Evolutionary conservation across 177 flowering plant genomes (phyloP).

Genomic region (Vitis hybrid): DNA sequence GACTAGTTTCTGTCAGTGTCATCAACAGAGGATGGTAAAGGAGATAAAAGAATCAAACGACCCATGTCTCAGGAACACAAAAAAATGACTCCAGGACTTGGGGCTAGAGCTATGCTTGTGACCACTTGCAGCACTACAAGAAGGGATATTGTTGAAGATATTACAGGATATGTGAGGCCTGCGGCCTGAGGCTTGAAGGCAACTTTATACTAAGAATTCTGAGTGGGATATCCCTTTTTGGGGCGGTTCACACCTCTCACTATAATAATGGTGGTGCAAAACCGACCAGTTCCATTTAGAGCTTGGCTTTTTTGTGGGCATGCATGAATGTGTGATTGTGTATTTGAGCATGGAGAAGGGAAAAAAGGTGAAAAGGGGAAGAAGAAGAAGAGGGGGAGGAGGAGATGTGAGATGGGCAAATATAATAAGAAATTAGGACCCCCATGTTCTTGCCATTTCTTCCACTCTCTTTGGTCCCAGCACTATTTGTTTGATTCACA

Average conservation of each 20-base stretch:
- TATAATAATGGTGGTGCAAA: conserved; percentile 1
- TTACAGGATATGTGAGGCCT: not conserved
- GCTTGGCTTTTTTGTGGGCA: not conserved
- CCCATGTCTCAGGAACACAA: conserved; percentile 12
- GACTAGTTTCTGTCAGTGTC: conserved; percentile 2
- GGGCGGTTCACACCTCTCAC: not conserved
- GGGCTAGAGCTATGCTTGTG: conserved; percentile 1
- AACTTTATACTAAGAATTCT: conserved; percentile 5
- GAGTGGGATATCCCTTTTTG: conserved; percentile 9
- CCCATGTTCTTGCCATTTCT: no score
- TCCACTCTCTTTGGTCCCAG: no score
- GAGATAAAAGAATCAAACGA: not conserved
- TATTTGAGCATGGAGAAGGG: not conserved
- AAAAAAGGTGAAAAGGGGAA: not conserved
- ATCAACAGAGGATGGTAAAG: not conserved
- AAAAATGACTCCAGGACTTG: not conserved
- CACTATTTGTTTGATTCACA: no score
- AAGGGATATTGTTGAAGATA: not conserved
- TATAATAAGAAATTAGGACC: no score
- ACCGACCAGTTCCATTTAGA: conserved; percentile 20
- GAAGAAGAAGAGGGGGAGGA: no score
- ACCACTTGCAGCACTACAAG: conserved; percentile 19
- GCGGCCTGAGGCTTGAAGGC: not conserved
- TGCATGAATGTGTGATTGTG: not conserved
- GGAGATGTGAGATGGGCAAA: no score